Percentiles rank a stretch among this genome's conserved stretches.
Conservation (phyloP, 2,329 filamentous ascomycete genomes). For the Ophiosphaerella herpotricha region DNA sequence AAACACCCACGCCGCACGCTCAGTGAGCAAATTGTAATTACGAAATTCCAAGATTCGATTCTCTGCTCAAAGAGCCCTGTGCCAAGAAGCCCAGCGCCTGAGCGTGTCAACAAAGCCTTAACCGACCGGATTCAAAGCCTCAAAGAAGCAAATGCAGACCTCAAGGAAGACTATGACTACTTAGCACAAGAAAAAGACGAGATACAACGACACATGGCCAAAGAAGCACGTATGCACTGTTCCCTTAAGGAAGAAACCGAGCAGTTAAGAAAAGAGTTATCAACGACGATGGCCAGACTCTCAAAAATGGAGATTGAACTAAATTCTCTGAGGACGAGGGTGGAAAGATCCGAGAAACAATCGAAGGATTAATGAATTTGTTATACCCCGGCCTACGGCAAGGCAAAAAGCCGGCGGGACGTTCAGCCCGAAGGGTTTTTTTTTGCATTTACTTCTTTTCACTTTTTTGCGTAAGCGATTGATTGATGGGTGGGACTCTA, state of each 20-base stretch:
- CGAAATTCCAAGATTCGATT: constrained; percentile 16
- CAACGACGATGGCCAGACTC: background rate
- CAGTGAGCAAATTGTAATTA: constrained; percentile 23
- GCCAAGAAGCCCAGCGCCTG: constrained; percentile 19
- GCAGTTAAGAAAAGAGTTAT: constrained; percentile 1
- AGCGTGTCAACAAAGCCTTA: constrained; percentile 23
- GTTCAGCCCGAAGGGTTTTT: no score
- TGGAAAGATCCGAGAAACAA: background rate
- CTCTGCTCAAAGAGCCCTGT: constrained; percentile 19
- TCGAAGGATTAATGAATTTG: background rate
- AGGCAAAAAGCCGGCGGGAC: no score
- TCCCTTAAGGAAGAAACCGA: constrained; percentile 10
- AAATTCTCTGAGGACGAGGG: background rate
- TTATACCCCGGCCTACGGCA: background rate
- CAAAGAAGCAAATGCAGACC: constrained; percentile 21
- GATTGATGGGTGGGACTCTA: no score
- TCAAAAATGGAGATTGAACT: background rate
- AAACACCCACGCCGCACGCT: constrained; percentile 25
- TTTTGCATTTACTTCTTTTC: no score
- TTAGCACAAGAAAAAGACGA: constrained; percentile 13
- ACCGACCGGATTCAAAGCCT: constrained; percentile 24
- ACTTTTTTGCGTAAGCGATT: no score
- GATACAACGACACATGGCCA: constrained; percentile 11
- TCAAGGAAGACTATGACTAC: constrained; percentile 8
- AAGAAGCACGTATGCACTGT: constrained; percentile 11